Evolutionary conservation across 2,329 filamentous ascomycete genomes (phyloP).

Genomic region (Metarhizium album): DNA sequence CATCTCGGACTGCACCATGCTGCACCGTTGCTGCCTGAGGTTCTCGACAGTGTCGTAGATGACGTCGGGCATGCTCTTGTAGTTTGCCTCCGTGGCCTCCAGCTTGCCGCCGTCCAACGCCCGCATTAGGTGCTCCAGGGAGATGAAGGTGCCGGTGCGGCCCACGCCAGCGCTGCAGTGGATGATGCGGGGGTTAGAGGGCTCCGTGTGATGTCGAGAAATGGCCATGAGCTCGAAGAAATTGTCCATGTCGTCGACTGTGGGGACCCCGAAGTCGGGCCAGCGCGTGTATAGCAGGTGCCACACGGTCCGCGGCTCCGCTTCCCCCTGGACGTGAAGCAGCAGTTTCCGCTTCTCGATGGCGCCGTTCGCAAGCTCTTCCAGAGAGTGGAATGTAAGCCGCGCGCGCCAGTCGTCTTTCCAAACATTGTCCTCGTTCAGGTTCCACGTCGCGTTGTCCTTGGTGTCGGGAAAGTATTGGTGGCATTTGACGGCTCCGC

Average conservation of each 20-base stretch:
- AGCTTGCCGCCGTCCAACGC: slow-evolving; percentile 70
- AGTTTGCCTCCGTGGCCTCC: slow-evolving; percentile 29
- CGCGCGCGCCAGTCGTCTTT: slow-evolving; percentile 57
- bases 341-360: slow-evolving; percentile 67
- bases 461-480: slow-evolving; percentile 67
- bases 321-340: slow-evolving; percentile 37
- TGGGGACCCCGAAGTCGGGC: slow-evolving; percentile 83
- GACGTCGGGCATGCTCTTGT: slow-evolving; percentile 41
- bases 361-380: slow-evolving; percentile 43
- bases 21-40: slow-evolving; percentile 77
- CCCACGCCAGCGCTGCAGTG: slow-evolving; percentile 91
- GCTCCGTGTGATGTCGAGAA: slow-evolving; percentile 46
- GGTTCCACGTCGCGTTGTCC: slow-evolving; percentile 38
- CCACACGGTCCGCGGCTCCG: slow-evolving; percentile 53
- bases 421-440: slow-evolving; percentile 56
- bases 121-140: slow-evolving; percentile 79
- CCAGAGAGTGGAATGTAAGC: slow-evolving; percentile 54
- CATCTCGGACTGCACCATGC: slow-evolving; percentile 85
- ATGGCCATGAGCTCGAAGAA: slow-evolving; percentile 61
- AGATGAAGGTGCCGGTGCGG: slow-evolving; percentile 89
- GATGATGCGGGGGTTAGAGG: slow-evolving; percentile 59
- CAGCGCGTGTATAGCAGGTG: slow-evolving; percentile 80
- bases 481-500: slow-evolving; percentile 69
- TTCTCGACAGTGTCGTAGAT: slow-evolving; percentile 70
- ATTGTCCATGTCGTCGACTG: slow-evolving; percentile 52